Conservation (phyloP, 2,329 filamentous ascomycete genomes). For the Amauroascus niger region DNA sequence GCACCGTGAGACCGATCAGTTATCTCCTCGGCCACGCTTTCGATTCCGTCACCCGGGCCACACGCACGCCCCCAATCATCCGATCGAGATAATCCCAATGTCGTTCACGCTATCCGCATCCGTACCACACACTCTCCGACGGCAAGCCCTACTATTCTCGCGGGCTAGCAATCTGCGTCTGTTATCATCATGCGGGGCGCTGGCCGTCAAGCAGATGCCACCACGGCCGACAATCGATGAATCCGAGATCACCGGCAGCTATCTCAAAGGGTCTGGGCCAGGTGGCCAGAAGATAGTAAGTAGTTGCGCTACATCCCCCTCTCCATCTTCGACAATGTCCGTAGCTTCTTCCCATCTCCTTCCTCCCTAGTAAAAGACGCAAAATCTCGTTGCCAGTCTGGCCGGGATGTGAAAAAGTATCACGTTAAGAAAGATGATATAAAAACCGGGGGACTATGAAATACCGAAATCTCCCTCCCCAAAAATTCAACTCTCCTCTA, state of each 20-base stretch:
- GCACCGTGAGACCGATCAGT: too few relatives aligned
- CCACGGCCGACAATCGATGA: slow-evolving; percentile 67
- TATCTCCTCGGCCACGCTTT: neutral
- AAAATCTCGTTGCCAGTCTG: too few relatives aligned
- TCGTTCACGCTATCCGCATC: neutral
- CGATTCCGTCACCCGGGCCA: neutral
- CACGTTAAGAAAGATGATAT: too few relatives aligned
- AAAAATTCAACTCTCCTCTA: too few relatives aligned
- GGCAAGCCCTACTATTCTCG: neutral
- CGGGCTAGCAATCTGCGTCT: slow-evolving; percentile 1
- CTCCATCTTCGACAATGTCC: neutral
- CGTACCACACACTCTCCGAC: neutral
- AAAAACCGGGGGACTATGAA: too few relatives aligned
- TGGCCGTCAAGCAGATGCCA: slow-evolving; percentile 54
- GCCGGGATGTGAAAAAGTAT: too few relatives aligned
- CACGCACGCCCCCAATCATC: neutral
- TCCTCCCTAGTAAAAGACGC: too few relatives aligned
- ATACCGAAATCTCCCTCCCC: too few relatives aligned
- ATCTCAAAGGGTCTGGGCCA: slow-evolving; percentile 83
- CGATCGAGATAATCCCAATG: neutral
- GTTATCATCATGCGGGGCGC: slow-evolving; percentile 22
- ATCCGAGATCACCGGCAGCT: slow-evolving; percentile 69
- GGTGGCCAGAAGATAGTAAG: slow-evolving; percentile 89
- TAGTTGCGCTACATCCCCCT: slow-evolving; percentile 12
- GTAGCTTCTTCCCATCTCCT: neutral